These are phyloP conservation scores for Venturia carpophila DNA, from an alignment of 2,329 filamentous ascomycete genomes.

Conservation along the genomic window DNA sequence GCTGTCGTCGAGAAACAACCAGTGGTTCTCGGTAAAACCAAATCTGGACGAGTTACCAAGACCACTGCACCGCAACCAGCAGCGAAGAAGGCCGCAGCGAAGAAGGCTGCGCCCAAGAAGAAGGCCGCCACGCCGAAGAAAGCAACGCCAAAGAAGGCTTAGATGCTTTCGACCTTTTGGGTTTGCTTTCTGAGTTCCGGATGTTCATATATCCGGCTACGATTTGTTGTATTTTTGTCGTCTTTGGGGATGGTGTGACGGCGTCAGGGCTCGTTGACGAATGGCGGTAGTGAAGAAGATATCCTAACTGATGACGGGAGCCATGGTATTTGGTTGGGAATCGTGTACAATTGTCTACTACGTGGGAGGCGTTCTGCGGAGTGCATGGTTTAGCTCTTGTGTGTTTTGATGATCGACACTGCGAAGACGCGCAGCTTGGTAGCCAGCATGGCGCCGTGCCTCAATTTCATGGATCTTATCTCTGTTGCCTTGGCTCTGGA, in stretches of 20 bases:
- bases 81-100: constrained; percentile 14
- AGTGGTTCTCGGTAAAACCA: constrained; percentile 69
- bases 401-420: constrained; percentile 8
- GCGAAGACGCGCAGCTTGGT: background rate
- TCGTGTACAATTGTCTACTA: background rate
- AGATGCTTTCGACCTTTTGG: background rate
- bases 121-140: constrained; percentile 19
- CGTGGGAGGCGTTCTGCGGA: background rate
- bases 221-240: constrained; percentile 9
- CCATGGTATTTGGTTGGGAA: background rate
- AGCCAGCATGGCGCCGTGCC: background rate
- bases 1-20: constrained; percentile 60
- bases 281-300: constrained; percentile 1
- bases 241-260: background rate
- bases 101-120: constrained; percentile 18
- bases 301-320: constrained; percentile 4
- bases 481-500: background rate
- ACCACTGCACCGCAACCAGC: constrained; percentile 34
- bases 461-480: background rate
- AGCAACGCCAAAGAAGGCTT: constrained; percentile 13
- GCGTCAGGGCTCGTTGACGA: constrained; percentile 6
- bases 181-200: background rate
- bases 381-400: background rate
- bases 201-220: background rate
- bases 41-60: constrained; percentile 80